These are phyloP conservation scores for Didymella keratinophila DNA, from an alignment of 2,329 filamentous ascomycete species.

Conservation along the genomic window DNA sequence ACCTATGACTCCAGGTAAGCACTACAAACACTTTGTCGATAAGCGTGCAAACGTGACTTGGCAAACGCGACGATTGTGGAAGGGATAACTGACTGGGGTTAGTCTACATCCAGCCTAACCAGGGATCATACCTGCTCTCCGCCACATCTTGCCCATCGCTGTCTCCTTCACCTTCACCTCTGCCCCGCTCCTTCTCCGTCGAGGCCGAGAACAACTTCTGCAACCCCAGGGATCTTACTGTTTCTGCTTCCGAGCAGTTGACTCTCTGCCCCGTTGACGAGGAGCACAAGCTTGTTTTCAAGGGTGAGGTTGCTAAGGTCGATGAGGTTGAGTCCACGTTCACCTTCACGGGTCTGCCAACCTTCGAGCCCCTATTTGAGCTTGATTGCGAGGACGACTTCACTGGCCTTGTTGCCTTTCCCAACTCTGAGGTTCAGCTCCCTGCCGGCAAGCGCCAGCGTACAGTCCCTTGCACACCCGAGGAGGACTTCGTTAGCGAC, in stretches of 20 bases:
- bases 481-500: constrained; percentile 80
- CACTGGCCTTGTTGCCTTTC: constrained; percentile 75
- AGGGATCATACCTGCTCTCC: constrained; percentile 74
- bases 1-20: constrained; percentile 88
- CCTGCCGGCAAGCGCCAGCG: constrained; percentile 74
- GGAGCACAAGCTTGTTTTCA: constrained; percentile 62
- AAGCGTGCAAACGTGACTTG: constrained; percentile 9
- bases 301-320: constrained; percentile 52
- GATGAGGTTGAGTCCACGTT: constrained; percentile 43
- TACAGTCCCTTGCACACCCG: constrained; percentile 68
- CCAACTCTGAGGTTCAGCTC: constrained; percentile 64
- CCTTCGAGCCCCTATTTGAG: constrained; percentile 87
- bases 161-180: constrained; percentile 84
- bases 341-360: constrained; percentile 67
- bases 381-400: constrained; percentile 93
- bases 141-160: constrained; percentile 80
- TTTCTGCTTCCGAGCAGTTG: constrained; percentile 67
- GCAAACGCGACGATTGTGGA: constrained; percentile 1
- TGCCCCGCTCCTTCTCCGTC: constrained; percentile 71
- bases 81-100: constrained; percentile 39
- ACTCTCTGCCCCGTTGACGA: constrained; percentile 70
- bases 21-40: constrained; percentile 8
- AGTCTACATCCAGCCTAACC: constrained; percentile 73
- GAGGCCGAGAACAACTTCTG: constrained; percentile 85
- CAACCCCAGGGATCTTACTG: constrained; percentile 88